Evolutionary conservation across 768 basidiomycete species (phyloP).

Genomic region (Mycena latifolia): DNA sequence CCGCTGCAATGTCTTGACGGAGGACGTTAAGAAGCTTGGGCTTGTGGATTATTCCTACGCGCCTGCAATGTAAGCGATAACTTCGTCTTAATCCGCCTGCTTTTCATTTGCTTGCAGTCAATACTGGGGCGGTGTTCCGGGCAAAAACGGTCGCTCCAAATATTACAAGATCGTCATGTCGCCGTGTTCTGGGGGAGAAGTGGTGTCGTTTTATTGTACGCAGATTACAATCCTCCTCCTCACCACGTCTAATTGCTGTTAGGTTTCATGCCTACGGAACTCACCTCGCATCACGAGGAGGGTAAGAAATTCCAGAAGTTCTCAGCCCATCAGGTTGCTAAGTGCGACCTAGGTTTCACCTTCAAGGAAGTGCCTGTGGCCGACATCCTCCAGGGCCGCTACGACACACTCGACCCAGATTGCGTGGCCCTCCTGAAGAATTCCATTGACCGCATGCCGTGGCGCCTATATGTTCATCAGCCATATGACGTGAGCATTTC

Average conservation of each 20-base stretch:
- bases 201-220: slow-evolving; percentile 48
- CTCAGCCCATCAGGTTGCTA: not conserved
- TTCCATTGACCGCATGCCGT: slow-evolving; percentile 49
- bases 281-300: slow-evolving; percentile 48
- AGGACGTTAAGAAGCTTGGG: slow-evolving; percentile 44
- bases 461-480: slow-evolving; percentile 49
- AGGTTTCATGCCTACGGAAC: slow-evolving; percentile 51
- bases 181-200: slow-evolving; percentile 45
- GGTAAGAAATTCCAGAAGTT: not conserved
- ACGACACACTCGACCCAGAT: slow-evolving; percentile 47
- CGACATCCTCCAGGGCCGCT: slow-evolving; percentile 44
- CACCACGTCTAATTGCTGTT: not conserved
- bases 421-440: slow-evolving; percentile 44
- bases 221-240: not conserved
- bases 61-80: slow-evolving; percentile 44
- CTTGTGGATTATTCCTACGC: slow-evolving; percentile 45
- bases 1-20: slow-evolving; percentile 45
- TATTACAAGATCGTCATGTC: slow-evolving; percentile 52
- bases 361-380: slow-evolving; percentile 47
- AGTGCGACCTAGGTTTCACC: slow-evolving; percentile 38
- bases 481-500: slow-evolving; percentile 41
- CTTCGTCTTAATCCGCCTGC: not conserved
- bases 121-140: slow-evolving; percentile 47
- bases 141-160: slow-evolving; percentile 45
- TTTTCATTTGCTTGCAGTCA: slow-evolving; percentile 36